Evolutionary conservation across 208 protist species (phyloP), one percentile per base, ranked within the genome.

Genomic region (Leishmania arabica): DNA sequence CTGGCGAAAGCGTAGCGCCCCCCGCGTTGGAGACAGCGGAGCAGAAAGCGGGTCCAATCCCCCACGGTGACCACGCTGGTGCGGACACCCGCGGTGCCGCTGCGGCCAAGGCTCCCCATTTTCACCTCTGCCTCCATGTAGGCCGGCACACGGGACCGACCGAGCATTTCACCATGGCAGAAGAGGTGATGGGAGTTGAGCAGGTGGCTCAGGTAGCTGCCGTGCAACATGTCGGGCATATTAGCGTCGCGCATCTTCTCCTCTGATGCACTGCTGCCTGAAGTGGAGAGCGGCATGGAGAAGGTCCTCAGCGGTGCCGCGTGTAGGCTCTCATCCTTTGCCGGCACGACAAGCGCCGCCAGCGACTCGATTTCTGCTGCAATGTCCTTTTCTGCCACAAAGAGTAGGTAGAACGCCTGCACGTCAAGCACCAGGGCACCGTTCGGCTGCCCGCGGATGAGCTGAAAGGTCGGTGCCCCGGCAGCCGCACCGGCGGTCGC

Each of bases 91-190:
- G 42, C 37, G 6, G 49, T 66, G 51, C 31, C 77, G 47, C 34
- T 34, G 47, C 42, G 53, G 37, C 13, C 51, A 27, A n/a, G 17
- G n/a, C 58, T 37, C 3, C 42, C 40, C 40, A 45, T 62, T 11
- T 6, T 53, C 62, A 58, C 45, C n/a, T 65, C 66, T 1, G 64
- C 76, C 37, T 77, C 69, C 21, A 84, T 53, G 69, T 88, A 88
- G 37, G 27, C 19, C 19, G 84, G 84, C 58, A 85, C 75, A 40
- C 66, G 65, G 9, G n/a, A 27, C 66, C 65, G 56, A 15, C 78
- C 81, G 2, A 62, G 65, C 1, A 82, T 81, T 54, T 80, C 74
- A 37, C 84, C 84, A 27, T 81, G 78, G 75, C 68, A 85, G 45
- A 85, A 79, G 9, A 85, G 68, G n/a, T 81, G 68, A 45, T 80